Evolutionary conservation across 306 rosid species (phyloP), one percentile per base, ranked within the genome.

Genomic region (Cucumis cinereus): DNA sequence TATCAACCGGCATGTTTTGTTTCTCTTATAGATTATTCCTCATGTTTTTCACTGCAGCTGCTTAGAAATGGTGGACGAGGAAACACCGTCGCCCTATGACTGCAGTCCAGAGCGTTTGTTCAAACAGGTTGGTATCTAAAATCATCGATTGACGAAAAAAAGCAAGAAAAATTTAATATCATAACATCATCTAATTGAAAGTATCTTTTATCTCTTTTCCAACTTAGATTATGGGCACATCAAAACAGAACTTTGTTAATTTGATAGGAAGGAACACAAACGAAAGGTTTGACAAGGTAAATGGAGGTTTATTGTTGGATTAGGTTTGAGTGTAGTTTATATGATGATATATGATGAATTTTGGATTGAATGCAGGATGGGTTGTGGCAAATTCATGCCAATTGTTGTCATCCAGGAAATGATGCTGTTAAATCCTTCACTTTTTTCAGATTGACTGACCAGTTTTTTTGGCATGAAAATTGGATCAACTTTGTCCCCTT

Each of bases 81-180:
- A 83, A 24, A 64, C 67, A 19, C 77, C 77, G 0, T 9, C 3
- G 7, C 50, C 76, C 74, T 77, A 14, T 77, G 72, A 73, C 36
- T 80, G 83, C 43, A 83, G 86, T 74, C 86, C 86, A 13, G 79
- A 83, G 62, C 77, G 86, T 47, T 83, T 83, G 33, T 77, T 59
- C 59, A 70, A 80, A 64, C 86, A 80, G 83, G 86, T 83, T 58
- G 28, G 22, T 22, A 54, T 13, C 20, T 49, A 30, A 30, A 30
- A 30, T 3, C 35, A 30, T 5, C 4, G 35, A 30, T 30, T 3
- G 0, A 30, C 4, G 3, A 2, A 30, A 30, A 30, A 30, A 30
- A 30, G 4, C 35, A 30, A 30, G 33, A 30, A 30, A 30, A 30
- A 30, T 30, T 30, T 30, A 30, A 4, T 30, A 30, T 30, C 35